Base-by-base conservation (phyloP, 176 grass and related monocot species). In the Saccharum spontaneum region DNA sequence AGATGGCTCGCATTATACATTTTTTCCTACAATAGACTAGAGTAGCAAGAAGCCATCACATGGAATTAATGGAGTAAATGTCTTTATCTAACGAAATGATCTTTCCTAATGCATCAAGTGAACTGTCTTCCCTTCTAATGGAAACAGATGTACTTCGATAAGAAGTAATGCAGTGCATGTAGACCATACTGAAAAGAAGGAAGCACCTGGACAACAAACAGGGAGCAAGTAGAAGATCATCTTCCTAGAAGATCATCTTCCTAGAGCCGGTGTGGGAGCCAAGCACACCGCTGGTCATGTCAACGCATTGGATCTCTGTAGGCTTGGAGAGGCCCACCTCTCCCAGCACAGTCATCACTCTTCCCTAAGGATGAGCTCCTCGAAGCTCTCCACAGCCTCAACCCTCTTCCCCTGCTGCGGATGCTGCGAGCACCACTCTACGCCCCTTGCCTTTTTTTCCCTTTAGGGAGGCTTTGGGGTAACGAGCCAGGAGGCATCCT, bases 221-320 rank as follows among this genome's bases (percentile, higher is more conserved):
- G 93, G 96, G 1, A 98, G 80, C 83, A 98, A 43, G 84, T 98
- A 98, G 10, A 93, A 93, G 33, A 95, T 83, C 77, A 88, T 98
- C 92, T 98, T 98, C 57, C 96, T 93, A 1, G 93, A 98, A 93
- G 33, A 95, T 83, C 77, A 88, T 98, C 92, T 98, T 98, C 57
- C 96, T 93, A 1, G 93, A 98, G 28, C 93, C 91, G 0, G 93
- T 98, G 85, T 98, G 96, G 45, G 96, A 94, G n/a, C 96, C 91
- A 1, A 98, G 85, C 40, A 92, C 88, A 37, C 93, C 83, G 50
- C 91, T 98, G 81, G 89, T 93, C 24, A 95, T 80, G 3, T 83
- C 91, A 16, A 98, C 59, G 67, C 83, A 94, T 59, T 95, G 93
- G 72, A 98, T 95, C 78, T 98, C 93, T 1, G 88, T 95, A 3